Conservation (phyloP, 805 yeast genomes). For the Wickerhamiella musiphila region DNA sequence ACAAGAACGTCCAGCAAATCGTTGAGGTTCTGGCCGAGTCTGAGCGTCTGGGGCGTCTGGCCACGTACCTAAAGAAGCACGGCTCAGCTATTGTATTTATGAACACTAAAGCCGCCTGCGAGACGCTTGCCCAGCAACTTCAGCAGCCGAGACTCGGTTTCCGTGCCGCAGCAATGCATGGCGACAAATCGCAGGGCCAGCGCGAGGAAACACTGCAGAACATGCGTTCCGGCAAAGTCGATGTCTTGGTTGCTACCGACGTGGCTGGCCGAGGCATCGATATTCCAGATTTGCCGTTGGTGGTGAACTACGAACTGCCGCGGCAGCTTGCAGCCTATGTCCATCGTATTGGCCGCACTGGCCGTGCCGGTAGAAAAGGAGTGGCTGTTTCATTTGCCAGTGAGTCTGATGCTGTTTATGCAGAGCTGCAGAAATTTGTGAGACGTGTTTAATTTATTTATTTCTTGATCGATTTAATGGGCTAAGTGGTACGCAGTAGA, state of each 20-base stretch:
- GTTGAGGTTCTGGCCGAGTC: constrained; percentile 31
- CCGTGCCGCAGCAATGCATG: constrained; percentile 55
- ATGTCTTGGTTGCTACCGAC: constrained; percentile 75
- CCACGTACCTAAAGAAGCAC: constrained; percentile 24
- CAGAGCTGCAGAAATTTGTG: no score
- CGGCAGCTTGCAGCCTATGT: constrained; percentile 64
- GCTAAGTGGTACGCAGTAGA: no score
- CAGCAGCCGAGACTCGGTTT: constrained; percentile 28
- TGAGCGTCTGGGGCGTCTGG: constrained; percentile 19
- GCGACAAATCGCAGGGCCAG: constrained; percentile 68
- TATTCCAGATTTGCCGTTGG: constrained; percentile 70
- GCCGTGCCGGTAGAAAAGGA: constrained; percentile 80
- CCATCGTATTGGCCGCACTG: constrained; percentile 92
- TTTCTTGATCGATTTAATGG: no score
- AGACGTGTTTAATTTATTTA: no score
- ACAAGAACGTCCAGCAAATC: constrained; percentile 36
- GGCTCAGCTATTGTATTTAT: constrained; percentile 63
- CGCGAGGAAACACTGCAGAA: constrained; percentile 61
- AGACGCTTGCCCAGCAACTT: constrained; percentile 39
- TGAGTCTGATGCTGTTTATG: no score
- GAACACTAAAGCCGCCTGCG: constrained; percentile 60
- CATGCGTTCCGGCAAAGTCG: constrained; percentile 37
- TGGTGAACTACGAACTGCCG: constrained; percentile 74
- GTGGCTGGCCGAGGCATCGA: constrained; percentile 95
- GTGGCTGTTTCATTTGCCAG: constrained; percentile 51